Conservation (phyloP, 2,329 filamentous ascomycete species). For the Penicillium sp. region DNA sequence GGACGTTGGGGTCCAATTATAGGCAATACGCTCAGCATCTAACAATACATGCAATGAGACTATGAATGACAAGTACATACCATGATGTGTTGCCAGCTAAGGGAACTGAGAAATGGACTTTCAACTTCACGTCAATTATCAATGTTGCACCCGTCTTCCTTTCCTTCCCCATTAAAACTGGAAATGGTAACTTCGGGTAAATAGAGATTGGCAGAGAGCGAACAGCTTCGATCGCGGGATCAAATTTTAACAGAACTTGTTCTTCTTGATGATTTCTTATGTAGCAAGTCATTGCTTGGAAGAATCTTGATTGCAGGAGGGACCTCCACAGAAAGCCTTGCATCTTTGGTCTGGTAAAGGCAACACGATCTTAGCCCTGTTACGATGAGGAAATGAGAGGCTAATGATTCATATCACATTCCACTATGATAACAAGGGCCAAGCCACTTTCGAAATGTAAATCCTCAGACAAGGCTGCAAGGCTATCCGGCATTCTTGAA, state of each 20-base stretch:
- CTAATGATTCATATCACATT: not conserved
- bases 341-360: not conserved
- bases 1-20: too few species aligned
- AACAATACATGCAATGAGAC: too few species aligned
- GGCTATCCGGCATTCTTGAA: too few species aligned
- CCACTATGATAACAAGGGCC: too few species aligned
- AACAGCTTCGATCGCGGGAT: slow-evolving; percentile 28
- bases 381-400: not conserved
- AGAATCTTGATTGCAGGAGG: not conserved
- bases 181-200: slow-evolving; percentile 17
- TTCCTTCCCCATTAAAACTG: slow-evolving; percentile 24
- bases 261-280: not conserved
- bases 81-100: too few species aligned
- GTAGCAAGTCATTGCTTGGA: not conserved
- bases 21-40: too few species aligned
- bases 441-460: too few species aligned
- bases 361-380: not conserved
- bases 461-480: too few species aligned
- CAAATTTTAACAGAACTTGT: slow-evolving; percentile 14
- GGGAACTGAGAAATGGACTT: too few species aligned
- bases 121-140: too few species aligned
- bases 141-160: too few species aligned
- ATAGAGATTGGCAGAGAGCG: slow-evolving; percentile 34
- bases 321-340: not conserved
- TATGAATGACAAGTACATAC: too few species aligned